These are phyloP conservation scores for Aphanomyces stellatus DNA, from an alignment of 352 stramenopile genomes.

Conservation along the genomic window DNA sequence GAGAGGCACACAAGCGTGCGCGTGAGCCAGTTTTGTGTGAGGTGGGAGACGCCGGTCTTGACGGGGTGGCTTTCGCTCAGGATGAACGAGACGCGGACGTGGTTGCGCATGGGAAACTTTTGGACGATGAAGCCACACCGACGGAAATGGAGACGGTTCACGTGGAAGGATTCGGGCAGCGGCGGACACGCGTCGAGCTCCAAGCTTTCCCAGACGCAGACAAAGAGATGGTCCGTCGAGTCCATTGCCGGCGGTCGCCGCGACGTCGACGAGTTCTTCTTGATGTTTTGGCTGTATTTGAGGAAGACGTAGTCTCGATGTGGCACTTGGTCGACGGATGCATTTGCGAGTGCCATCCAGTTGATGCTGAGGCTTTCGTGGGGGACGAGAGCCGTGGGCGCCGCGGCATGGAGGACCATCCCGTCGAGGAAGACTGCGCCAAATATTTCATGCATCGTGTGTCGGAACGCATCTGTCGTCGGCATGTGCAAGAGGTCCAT, in stretches of 20 bases:
- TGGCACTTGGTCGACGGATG: not conserved
- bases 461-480: not conserved
- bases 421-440: slow-evolving; percentile 11
- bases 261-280: no score
- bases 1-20: not conserved
- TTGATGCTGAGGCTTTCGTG: not conserved
- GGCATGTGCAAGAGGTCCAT: not conserved
- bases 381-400: not conserved
- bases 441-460: slow-evolving; percentile 1
- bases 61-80: slow-evolving; percentile 1
- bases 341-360: not conserved
- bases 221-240: slow-evolving; percentile 1
- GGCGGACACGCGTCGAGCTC: slow-evolving; percentile 58
- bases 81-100: slow-evolving; percentile 8
- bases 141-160: slow-evolving; percentile 59
- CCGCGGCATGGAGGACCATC: not conserved
- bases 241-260: not conserved
- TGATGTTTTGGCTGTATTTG: not conserved
- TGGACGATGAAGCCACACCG: slow-evolving; percentile 70
- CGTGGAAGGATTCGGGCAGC: slow-evolving; percentile 57
- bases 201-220: slow-evolving; percentile 77
- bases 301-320: not conserved
- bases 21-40: slow-evolving; percentile 5
- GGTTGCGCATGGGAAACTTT: not conserved
- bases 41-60: not conserved